Conservation (phyloP, 2,329 filamentous ascomycete genomes). For the Calonectria ilicicola region DNA sequence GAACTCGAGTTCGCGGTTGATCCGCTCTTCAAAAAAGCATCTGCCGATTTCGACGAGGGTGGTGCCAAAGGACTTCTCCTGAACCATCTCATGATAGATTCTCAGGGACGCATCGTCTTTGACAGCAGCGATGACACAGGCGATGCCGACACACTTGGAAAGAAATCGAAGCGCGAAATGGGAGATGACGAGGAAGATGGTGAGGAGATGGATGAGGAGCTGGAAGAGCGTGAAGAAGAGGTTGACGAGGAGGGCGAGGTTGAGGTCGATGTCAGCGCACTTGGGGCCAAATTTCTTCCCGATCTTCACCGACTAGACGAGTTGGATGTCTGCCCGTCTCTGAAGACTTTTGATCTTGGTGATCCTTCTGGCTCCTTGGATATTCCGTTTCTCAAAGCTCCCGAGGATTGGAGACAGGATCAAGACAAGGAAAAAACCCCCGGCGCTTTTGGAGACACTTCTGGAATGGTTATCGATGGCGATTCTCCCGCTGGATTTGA, state of each 20-base stretch:
- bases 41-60: constrained; percentile 97
- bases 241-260: constrained; percentile 66
- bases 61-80: constrained; percentile 94
- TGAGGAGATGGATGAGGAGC: constrained; percentile 32
- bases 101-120: constrained; percentile 92
- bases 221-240: constrained; percentile 54
- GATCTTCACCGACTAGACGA: constrained; percentile 81
- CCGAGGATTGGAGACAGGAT: constrained; percentile 85
- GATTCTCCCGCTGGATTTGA: constrained; percentile 84
- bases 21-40: constrained; percentile 98
- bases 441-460: constrained; percentile 72
- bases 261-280: constrained; percentile 81
- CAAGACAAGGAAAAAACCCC: constrained; percentile 71
- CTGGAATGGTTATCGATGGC: constrained; percentile 87
- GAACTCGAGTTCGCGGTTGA: constrained; percentile 97
- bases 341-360: constrained; percentile 93
- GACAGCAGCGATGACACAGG: constrained; percentile 93
- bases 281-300: constrained; percentile 88
- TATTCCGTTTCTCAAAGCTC: constrained; percentile 90
- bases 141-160: constrained; percentile 56
- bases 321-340: constrained; percentile 92
- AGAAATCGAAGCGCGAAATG: constrained; percentile 54
- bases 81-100: constrained; percentile 97
- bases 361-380: constrained; percentile 87
- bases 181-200: constrained; percentile 52